Base-by-base conservation (phyloP, 1,284 basidiomycete genomes). In the Apiotrichum gracile region DNA sequence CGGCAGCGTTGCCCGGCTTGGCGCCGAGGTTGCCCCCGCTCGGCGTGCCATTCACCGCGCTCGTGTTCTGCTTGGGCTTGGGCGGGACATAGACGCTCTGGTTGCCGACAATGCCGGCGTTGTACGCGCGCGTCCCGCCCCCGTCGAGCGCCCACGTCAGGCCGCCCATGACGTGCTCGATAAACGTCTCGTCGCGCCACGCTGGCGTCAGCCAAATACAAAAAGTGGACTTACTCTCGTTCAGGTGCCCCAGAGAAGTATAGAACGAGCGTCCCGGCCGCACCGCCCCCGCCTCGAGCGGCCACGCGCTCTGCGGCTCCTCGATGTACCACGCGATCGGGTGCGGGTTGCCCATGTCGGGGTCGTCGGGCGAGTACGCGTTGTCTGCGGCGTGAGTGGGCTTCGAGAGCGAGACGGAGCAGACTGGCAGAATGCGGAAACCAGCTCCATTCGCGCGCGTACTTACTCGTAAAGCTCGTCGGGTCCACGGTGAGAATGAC, bases 251-350 rank as follows among this genome's bases (percentile, higher is more conserved):
- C 2, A 90, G 77, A 54, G 83, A 83, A 0, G 88, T 89, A 71
- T 87, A 90, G 74, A 86, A 90, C 58, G 85, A 86, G 40, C 87
- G 79, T n/a, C 87, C 88, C 1, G 82, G 78, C 22, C 76, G 74
- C 3, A 72, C 72, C 4, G 75, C 77, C 14, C 58, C 61, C 12
- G 57, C 31, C 19, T 33, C 16, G 0, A 70, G 75, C 17, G 67
- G 69, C 55, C 80, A 69, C 5, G 72, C 79, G 1, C 84, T 85
- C 19, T 81, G 79, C 8, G 84, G 83, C 12, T 78, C 79, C 56
- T 85, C 82, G 65, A 88, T 86, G 70, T 80, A 89, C 88, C 88
- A 91, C 17, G 88, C 68, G 42, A 76, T 74, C 3, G 74, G 74
- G 61, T 74, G 75, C 2, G 75, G 74, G 19, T 48, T 43, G 10